Percentiles rank a stretch among this genome's conserved stretches.
Evolutionary conservation across 2,329 filamentous ascomycete genomes (phyloP).

Genomic region (Plenodomus biglobosus): DNA sequence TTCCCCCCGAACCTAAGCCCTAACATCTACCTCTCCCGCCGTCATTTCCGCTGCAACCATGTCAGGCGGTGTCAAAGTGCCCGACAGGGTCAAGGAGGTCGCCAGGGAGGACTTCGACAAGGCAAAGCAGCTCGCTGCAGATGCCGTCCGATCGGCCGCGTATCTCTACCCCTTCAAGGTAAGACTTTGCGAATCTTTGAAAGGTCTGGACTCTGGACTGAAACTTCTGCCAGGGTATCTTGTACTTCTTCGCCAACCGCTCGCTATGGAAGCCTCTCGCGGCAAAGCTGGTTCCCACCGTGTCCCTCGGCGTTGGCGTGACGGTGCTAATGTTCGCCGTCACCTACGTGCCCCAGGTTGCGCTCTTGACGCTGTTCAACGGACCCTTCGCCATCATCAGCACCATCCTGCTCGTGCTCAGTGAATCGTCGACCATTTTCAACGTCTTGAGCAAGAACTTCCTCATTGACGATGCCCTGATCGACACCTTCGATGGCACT

Average conservation of each 20-base stretch:
- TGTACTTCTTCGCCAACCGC: conserved; percentile 61
- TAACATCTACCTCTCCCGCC: conserved; percentile 4
- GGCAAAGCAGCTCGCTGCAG: conserved; percentile 62
- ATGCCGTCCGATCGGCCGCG: conserved; percentile 73
- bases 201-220: conserved; percentile 2
- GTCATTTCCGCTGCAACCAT: conserved; percentile 11
- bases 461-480: conserved; percentile 76
- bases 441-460: conserved; percentile 66
- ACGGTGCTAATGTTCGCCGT: conserved; percentile 82
- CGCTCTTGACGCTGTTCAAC: conserved; percentile 79
- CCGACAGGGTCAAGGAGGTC: conserved; percentile 58
- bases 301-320: conserved; percentile 71
- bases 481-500: conserved; percentile 85
- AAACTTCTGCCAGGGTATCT: conserved; percentile 54
- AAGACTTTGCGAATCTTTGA: conserved; percentile 6
- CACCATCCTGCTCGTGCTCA: conserved; percentile 65
- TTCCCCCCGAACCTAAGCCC: conserved; percentile 5
- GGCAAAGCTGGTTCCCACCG: conserved; percentile 60
- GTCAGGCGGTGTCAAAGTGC: conserved; percentile 31
- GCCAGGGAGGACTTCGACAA: conserved; percentile 70
- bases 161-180: conserved; percentile 85
- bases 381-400: conserved; percentile 78
- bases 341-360: conserved; percentile 82
- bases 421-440: conserved; percentile 54
- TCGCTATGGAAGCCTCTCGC: conserved; percentile 62